Percentiles rank a stretch among this genome's conserved stretches.
phyloP scores from a whole-genome alignment of 805 yeast species.

The Cyberlindnera nakhonratchasimensis region DNA sequence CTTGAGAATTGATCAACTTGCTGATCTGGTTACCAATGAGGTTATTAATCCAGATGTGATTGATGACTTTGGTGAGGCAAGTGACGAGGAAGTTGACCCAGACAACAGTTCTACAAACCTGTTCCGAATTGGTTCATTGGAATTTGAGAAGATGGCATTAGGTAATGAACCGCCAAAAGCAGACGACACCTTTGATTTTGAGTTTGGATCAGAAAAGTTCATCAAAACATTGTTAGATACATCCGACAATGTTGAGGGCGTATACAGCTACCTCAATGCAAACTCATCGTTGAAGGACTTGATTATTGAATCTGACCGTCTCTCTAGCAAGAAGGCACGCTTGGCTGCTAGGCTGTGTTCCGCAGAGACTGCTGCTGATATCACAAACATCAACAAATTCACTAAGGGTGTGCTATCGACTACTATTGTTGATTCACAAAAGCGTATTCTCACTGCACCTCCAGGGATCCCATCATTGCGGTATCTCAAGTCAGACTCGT shows the following conservation, averaged over 20 bases:
- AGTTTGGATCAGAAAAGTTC: constrained; percentile 60
- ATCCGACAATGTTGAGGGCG: constrained; percentile 22
- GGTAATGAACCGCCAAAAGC: constrained; percentile 26
- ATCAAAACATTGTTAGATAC: constrained; percentile 40
- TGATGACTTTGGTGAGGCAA: constrained; percentile 22
- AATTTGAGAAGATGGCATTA: constrained; percentile 31
- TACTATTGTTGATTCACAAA: constrained; percentile 19
- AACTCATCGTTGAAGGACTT: constrained; percentile 24
- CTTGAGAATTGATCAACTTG: constrained; percentile 55
- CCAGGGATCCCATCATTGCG: constrained; percentile 11
- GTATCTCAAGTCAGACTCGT: constrained; percentile 15
- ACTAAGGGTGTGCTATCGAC: constrained; percentile 8
- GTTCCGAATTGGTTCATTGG: constrained; percentile 31
- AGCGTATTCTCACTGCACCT: constrained; percentile 8
- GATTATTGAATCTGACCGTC: constrained; percentile 22
- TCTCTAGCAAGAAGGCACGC: constrained; percentile 22
- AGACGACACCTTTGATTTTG: constrained; percentile 32
- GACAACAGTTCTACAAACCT: constrained; percentile 15
- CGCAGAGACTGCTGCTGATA: constrained; percentile 18
- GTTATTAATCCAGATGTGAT: constrained; percentile 7
- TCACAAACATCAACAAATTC: constrained; percentile 10
- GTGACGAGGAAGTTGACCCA: constrained; percentile 3
- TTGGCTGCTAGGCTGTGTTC: constrained; percentile 23
- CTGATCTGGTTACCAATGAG: constrained; percentile 39
- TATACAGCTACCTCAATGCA: constrained; percentile 22